Percentiles rank a stretch among this genome's conserved stretches.
Conservation (phyloP, 176 grass and related monocot genomes). For the Triticum timopheevii region DNA sequence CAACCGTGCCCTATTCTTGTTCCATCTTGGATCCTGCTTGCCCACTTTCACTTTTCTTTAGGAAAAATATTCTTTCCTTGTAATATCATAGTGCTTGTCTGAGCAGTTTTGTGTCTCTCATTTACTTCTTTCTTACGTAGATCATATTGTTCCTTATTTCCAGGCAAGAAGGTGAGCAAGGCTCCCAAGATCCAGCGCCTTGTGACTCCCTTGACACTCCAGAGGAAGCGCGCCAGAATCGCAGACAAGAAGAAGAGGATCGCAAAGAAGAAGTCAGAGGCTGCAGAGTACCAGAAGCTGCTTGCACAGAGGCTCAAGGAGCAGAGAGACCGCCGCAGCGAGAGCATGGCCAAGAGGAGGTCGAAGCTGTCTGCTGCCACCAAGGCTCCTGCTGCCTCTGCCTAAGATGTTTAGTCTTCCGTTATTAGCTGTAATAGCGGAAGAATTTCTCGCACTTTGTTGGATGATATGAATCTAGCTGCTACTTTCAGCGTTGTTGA, state of each 20-base stretch:
- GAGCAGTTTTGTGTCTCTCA: not conserved
- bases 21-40: not conserved
- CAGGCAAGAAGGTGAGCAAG: slow-evolving; percentile 91
- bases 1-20: not conserved
- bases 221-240: slow-evolving; percentile 79
- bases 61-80: not conserved
- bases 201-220: slow-evolving; percentile 68
- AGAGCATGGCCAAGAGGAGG: slow-evolving; percentile 89
- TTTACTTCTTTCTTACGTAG: not conserved
- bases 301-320: slow-evolving; percentile 90
- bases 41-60: not conserved
- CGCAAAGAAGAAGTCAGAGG: slow-evolving; percentile 71
- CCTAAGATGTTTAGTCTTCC: slow-evolving; percentile 22
- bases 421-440: not conserved
- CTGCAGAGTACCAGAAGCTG: slow-evolving; percentile 91
- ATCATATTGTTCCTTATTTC: not conserved
- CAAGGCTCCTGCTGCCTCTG: slow-evolving; percentile 37
- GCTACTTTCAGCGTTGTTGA: not conserved
- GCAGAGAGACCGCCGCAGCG: slow-evolving; percentile 73
- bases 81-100: no score
- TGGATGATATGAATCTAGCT: not conserved
- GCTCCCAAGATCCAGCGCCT: slow-evolving; percentile 94
- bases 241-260: slow-evolving; percentile 88
- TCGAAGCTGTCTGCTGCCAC: slow-evolving; percentile 72
- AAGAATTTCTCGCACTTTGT: not conserved